These are phyloP conservation scores for Clitopilus hobsonii DNA, from an alignment of 768 basidiomycete species.

Conservation along the genomic window DNA sequence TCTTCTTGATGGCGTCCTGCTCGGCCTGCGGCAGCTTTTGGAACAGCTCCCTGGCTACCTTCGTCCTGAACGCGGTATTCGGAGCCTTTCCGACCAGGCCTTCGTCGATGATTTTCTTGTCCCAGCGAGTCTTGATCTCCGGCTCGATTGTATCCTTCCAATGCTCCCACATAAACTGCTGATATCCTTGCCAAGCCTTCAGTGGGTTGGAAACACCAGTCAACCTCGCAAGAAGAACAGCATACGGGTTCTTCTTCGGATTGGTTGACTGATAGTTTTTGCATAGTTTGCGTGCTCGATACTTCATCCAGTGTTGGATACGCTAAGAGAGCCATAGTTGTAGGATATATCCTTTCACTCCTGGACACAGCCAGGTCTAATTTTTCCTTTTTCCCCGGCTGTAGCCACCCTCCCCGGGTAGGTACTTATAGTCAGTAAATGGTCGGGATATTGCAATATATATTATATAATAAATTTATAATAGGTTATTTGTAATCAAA, in stretches of 20 bases:
- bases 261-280: not conserved
- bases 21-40: not conserved
- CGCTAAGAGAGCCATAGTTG: not conserved
- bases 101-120: not conserved
- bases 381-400: too few relatives aligned
- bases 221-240: not conserved
- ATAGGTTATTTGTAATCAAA: too few relatives aligned
- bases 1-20: not conserved
- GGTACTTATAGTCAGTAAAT: too few relatives aligned
- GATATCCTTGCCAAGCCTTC: not conserved
- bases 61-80: not conserved
- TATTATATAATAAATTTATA: too few relatives aligned
- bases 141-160: not conserved
- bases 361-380: too few relatives aligned
- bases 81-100: not conserved
- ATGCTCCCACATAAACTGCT: not conserved
- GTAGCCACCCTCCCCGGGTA: too few relatives aligned
- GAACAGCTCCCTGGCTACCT: not conserved
- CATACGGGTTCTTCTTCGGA: not conserved
- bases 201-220: not conserved
- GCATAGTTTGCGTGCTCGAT: not conserved
- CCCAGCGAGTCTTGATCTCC: not conserved
- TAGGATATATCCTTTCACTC: too few relatives aligned
- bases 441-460: too few relatives aligned
- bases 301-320: not conserved